These are phyloP conservation scores for Psilocybe sp. DNA, from an alignment of 768 basidiomycete genomes.

Conservation along the genomic window DNA sequence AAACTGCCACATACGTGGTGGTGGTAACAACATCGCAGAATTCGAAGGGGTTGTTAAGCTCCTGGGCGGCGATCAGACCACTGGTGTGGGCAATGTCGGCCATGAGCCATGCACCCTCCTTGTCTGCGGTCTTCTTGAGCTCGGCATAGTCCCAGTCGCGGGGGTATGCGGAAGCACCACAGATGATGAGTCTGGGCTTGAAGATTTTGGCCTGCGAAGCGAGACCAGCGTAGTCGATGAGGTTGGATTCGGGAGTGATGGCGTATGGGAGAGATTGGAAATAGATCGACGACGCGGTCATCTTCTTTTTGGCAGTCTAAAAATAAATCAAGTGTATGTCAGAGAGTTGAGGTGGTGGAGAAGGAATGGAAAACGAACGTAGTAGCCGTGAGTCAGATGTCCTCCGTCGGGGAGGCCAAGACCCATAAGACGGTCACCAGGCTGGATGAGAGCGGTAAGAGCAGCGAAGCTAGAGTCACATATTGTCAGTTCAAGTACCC, in stretches of 20 bases:
- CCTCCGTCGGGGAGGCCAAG: constrained; percentile 97
- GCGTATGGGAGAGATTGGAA: constrained; percentile 98
- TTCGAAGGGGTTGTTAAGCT: constrained; percentile 89
- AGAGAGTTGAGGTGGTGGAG: background rate
- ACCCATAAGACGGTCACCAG: constrained; percentile 98
- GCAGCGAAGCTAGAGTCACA: constrained; percentile 77
- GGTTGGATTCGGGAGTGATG: constrained; percentile 76
- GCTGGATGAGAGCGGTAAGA: constrained; percentile 92
- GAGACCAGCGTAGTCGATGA: constrained; percentile 85
- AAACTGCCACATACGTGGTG: constrained; percentile 66
- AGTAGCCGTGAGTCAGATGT: constrained; percentile 97
- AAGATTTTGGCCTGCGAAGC: constrained; percentile 87
- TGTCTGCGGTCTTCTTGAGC: constrained; percentile 78
- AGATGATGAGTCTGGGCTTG: constrained; percentile 94
- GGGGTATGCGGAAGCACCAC: constrained; percentile 98
- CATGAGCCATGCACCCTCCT: constrained; percentile 91
- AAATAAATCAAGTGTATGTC: constrained; percentile 3
- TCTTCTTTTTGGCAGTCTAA: constrained; percentile 98
- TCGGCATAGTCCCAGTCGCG: constrained; percentile 95
- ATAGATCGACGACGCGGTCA: constrained; percentile 99
- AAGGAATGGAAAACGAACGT: constrained; percentile 48
- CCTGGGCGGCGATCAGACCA: constrained; percentile 90
- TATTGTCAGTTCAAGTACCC: constrained; percentile 13
- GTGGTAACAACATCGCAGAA: constrained; percentile 98
- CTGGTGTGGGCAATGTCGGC: constrained; percentile 98